Evolutionary conservation across 495 filamentous ascomycete species (phyloP).

Genomic region (Aspergillus campestris): DNA sequence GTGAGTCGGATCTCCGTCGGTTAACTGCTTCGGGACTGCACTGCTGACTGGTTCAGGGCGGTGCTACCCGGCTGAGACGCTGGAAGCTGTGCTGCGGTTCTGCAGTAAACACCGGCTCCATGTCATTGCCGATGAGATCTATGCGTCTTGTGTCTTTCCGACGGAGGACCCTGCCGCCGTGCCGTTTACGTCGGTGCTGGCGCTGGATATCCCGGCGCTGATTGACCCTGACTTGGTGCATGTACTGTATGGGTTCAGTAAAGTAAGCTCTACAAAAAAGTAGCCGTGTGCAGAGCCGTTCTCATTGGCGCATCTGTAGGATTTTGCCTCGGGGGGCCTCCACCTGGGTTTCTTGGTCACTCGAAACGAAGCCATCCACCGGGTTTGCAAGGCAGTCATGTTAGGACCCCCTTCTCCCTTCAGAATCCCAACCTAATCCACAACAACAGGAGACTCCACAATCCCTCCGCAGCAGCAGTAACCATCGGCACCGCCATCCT

Average conservation of each 20-base stretch:
- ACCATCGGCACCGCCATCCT: slow-evolving; percentile 32
- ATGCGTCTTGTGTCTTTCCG: slow-evolving; percentile 46
- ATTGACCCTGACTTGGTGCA: slow-evolving; percentile 47
- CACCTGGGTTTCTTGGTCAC: slow-evolving; percentile 46
- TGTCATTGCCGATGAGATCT: slow-evolving; percentile 54
- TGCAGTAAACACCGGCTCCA: slow-evolving; percentile 48
- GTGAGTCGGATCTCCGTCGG: slow-evolving; percentile 8
- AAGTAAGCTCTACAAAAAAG: slow-evolving; percentile 17
- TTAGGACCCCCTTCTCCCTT: slow-evolving; percentile 2
- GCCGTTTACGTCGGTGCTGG: slow-evolving; percentile 44
- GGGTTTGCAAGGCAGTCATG: slow-evolving; percentile 23
- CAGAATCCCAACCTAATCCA: neutral
- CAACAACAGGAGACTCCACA: slow-evolving; percentile 23
- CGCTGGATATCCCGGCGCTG: slow-evolving; percentile 31
- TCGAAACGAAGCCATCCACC: slow-evolving; percentile 20
- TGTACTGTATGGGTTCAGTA: slow-evolving; percentile 51
- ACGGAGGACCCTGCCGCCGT: slow-evolving; percentile 23
- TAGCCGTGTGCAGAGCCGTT: neutral
- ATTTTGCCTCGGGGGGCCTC: slow-evolving; percentile 48
- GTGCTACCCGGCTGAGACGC: slow-evolving; percentile 43
- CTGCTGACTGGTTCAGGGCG: slow-evolving; percentile 22
- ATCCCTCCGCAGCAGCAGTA: slow-evolving; percentile 22
- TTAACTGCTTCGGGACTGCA: neutral
- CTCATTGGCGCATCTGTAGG: slow-evolving; percentile 14
- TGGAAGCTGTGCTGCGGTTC: slow-evolving; percentile 41